Evolutionary conservation across 345 rosid species (phyloP).

Genomic region (Ricinus communis): DNA sequence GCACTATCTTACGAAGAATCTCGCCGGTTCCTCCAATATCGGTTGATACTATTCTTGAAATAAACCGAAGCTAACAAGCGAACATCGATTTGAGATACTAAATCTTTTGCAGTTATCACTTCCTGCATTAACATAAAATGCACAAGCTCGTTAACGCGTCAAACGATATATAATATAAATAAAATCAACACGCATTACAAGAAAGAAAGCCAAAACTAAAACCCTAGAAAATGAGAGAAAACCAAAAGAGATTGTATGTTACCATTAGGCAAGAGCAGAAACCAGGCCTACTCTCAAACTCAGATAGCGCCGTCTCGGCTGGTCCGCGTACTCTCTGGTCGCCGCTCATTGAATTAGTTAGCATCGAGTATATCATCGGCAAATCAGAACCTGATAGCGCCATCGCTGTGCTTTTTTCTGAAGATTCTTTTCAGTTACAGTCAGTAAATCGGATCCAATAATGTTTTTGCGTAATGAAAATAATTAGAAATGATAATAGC

Average conservation of each 20-base stretch:
- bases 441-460: slow-evolving; percentile 39
- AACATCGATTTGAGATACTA: slow-evolving; percentile 81
- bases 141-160: slow-evolving; percentile 9
- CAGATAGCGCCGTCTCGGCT: slow-evolving; percentile 85
- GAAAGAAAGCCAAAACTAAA: slow-evolving; percentile 18
- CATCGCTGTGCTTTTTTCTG: slow-evolving; percentile 37
- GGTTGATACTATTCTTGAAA: slow-evolving; percentile 84
- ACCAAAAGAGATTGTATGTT: slow-evolving; percentile 2
- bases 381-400: slow-evolving; percentile 91
- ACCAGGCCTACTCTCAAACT: slow-evolving; percentile 87
- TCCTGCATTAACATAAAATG: slow-evolving; percentile 49
- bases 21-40: slow-evolving; percentile 88
- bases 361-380: slow-evolving; percentile 68
- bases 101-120: slow-evolving; percentile 84
- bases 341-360: slow-evolving; percentile 86
- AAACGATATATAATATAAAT: slow-evolving; percentile 6
- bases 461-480: neutral
- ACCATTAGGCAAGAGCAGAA: slow-evolving; percentile 97
- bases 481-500: neutral
- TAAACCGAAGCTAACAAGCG: slow-evolving; percentile 92
- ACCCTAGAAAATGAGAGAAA: slow-evolving; percentile 28
- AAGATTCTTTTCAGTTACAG: too few relatives aligned
- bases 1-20: slow-evolving; percentile 55
- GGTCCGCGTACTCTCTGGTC: slow-evolving; percentile 76
- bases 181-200: slow-evolving; percentile 7